A percentile compares a stretch with the other conserved stretches of the same genome.
These are phyloP conservation scores for Yarrowia sp. DNA, from an alignment of 805 yeast genomes.

Conservation along the genomic window DNA sequence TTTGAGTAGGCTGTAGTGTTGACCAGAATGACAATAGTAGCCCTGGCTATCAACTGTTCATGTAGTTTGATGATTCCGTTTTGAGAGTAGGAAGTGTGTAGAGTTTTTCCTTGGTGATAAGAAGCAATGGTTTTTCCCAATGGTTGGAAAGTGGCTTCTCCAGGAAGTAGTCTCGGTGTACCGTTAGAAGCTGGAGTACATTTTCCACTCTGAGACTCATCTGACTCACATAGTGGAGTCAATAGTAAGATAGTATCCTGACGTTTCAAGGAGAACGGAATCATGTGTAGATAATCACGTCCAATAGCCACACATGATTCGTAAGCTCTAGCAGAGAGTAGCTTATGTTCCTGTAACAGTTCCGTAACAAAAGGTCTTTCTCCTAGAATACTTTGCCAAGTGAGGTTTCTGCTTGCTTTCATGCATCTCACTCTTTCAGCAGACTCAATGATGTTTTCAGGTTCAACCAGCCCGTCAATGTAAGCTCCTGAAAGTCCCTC, in stretches of 20 bases:
- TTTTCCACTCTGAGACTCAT: neutral
- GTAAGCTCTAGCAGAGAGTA: neutral
- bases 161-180: neutral
- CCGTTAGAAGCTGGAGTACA: neutral
- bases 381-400: constrained; percentile 9
- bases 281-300: constrained; percentile 9
- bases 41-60: constrained; percentile 51
- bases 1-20: constrained; percentile 59
- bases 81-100: constrained; percentile 56
- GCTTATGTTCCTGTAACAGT: neutral
- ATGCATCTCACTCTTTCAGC: constrained; percentile 1
- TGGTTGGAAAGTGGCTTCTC: constrained; percentile 4
- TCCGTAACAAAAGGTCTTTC: neutral
- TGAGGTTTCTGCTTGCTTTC: constrained; percentile 8
- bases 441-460: neutral
- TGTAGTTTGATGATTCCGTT: constrained; percentile 54
- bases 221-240: neutral
- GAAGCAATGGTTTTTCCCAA: constrained; percentile 6
- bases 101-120: constrained; percentile 46
- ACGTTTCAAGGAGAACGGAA: neutral
- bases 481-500: constrained; percentile 40
- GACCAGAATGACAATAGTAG: constrained; percentile 47
- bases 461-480: neutral
- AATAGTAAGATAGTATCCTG: neutral
- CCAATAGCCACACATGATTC: constrained; percentile 11